Evolutionary conservation across 495 filamentous ascomycete species (phyloP).

Genomic region (Symbiotaphrina buchneri): DNA sequence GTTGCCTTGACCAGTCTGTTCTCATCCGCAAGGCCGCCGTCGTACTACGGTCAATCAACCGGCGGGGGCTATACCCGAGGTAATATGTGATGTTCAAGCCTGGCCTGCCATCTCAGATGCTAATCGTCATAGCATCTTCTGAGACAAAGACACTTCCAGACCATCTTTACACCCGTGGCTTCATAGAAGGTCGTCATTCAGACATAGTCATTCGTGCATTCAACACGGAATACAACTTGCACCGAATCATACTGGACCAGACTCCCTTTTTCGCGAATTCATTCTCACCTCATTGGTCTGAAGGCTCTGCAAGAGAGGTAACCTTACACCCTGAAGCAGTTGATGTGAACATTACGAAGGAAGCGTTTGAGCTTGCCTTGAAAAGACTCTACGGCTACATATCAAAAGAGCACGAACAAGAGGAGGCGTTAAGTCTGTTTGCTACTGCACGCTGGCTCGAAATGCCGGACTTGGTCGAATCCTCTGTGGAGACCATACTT

Average conservation of each 20-base stretch:
- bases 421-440: constrained; percentile 30
- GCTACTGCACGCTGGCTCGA: constrained; percentile 36
- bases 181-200: constrained; percentile 29
- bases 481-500: constrained; percentile 26
- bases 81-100: not conserved
- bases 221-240: constrained; percentile 25
- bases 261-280: constrained; percentile 33
- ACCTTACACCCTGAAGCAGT: constrained; percentile 31
- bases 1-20: constrained; percentile 5
- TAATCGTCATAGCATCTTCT: constrained; percentile 4
- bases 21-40: constrained; percentile 1
- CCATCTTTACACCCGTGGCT: constrained; percentile 32
- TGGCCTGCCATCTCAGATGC: not conserved
- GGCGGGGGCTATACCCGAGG: not conserved
- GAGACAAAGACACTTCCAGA: constrained; percentile 24
- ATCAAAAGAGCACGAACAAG: constrained; percentile 23
- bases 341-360: constrained; percentile 29
- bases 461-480: constrained; percentile 33
- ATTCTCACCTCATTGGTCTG: constrained; percentile 33
- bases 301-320: constrained; percentile 28
- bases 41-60: not conserved
- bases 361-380: constrained; percentile 31
- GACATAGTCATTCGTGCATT: constrained; percentile 32
- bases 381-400: constrained; percentile 31
- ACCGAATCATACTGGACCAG: constrained; percentile 32